Evolutionary conservation across 176 grass and related monocot species (phyloP).

Genomic region (Thalia dealbata): DNA sequence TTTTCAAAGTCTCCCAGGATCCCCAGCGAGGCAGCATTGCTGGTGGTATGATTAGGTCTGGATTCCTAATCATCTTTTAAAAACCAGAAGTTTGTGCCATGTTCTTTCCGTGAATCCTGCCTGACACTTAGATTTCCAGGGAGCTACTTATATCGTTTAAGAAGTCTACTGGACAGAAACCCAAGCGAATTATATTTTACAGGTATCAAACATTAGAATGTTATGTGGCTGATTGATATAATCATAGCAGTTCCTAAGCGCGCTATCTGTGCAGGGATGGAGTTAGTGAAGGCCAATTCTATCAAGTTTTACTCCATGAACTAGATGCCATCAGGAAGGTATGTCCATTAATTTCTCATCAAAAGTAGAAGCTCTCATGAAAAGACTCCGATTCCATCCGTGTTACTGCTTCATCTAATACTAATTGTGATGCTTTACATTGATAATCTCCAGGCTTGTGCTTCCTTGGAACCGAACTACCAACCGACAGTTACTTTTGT

Average conservation of each 20-base stretch:
- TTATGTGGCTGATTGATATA: neutral
- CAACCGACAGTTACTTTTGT: constrained; percentile 62
- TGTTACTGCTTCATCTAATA: neutral
- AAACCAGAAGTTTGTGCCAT: neutral
- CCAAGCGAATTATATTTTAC: constrained; percentile 42
- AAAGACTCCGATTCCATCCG: neutral
- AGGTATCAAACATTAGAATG: constrained; percentile 7
- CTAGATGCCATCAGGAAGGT: constrained; percentile 56
- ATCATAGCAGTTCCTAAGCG: neutral
- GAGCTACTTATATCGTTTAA: constrained; percentile 45
- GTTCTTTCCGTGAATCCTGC: neutral
- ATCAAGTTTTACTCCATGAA: constrained; percentile 48
- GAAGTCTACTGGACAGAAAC: constrained; percentile 17
- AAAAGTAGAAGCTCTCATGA: neutral
- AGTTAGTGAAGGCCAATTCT: constrained; percentile 68
- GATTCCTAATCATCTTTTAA: neutral
- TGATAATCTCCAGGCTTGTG: constrained; percentile 38
- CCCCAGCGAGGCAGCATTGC: constrained; percentile 5
- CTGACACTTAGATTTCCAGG: constrained; percentile 18
- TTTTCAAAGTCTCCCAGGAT: constrained; percentile 29
- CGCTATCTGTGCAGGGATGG: constrained; percentile 40
- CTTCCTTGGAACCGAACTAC: constrained; percentile 34
- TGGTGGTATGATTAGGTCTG: constrained; percentile 27
- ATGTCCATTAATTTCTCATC: neutral
- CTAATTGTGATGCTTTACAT: neutral